Percentiles rank a stretch among this genome's conserved stretches.
These are phyloP conservation scores for Metarhizium robertsii DNA, from an alignment of 2,329 filamentous ascomycete genomes.

Conservation along the genomic window DNA sequence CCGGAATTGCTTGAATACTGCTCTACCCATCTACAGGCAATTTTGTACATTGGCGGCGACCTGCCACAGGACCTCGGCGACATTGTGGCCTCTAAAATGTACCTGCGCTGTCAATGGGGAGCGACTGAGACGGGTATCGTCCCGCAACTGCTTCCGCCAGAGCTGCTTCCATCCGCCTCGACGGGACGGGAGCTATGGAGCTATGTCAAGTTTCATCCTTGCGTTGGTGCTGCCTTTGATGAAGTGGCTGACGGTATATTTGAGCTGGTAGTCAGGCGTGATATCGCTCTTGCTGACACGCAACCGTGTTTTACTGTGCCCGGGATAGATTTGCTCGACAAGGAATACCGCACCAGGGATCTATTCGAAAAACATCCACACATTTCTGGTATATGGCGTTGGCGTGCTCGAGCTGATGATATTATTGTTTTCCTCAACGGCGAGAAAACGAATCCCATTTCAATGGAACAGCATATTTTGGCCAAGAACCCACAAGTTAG, in stretches of 20 bases:
- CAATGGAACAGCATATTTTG: constrained; percentile 2
- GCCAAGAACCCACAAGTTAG: background rate
- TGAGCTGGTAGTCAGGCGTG: background rate
- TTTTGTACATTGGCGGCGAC: too few relatives aligned
- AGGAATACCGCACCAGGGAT: constrained; percentile 1
- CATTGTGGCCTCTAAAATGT: background rate
- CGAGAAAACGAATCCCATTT: constrained; percentile 4
- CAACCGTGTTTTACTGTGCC: background rate
- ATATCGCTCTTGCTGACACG: background rate
- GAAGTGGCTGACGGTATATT: background rate
- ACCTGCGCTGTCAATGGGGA: constrained; percentile 2
- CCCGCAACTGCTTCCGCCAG: background rate
- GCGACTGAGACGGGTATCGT: constrained; percentile 1
- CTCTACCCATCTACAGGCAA: too few relatives aligned
- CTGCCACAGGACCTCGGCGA: constrained; percentile 2
- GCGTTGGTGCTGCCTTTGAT: background rate
- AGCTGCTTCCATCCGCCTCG: background rate
- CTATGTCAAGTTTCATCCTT: constrained; percentile 2
- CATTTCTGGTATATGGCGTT: background rate
- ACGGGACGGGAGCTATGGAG: background rate
- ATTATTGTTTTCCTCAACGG: constrained; percentile 6
- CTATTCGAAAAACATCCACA: background rate
- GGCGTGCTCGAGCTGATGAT: constrained; percentile 4
- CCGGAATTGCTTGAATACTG: too few relatives aligned
- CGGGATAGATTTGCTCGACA: background rate